Base-by-base conservation (phyloP, 2,329 filamentous ascomycete species). In the Penicillium brasilianum region DNA sequence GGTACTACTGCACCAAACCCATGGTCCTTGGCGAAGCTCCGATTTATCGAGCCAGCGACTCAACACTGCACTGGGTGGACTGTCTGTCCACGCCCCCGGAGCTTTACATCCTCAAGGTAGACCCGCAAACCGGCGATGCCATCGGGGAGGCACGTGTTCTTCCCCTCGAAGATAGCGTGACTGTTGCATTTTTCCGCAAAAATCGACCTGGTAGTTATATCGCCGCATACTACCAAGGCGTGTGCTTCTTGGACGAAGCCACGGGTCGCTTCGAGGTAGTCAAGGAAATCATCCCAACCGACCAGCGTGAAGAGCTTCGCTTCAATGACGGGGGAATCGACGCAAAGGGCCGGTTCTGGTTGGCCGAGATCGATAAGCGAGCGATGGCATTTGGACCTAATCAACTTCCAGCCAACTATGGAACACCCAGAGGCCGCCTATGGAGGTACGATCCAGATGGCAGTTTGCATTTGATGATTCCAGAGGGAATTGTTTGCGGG, bases 321-420 rank as follows among this genome's bases (percentile, higher is more conserved):
- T 75, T 76, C 58, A 77, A 77, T 64, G 75, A 77, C 60, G 75
- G 74, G 28, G 72, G 73, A 1, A 65, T 74, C 32, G 73, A 75
- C 55, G 72, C 72, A 1, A 72, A 71, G 25, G 73, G 73, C 1
- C 62, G 73, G 1, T 75, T 75, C 43, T 75, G 73, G 72, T 55
- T 76, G 18, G 76, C 74, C 1, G 75, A 78, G 65, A 77, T 77
- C 58, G 76, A 77, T 59, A 70, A 69, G 37, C 62, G 66, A 58
- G 76, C 75, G 4, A 72, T 74, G 66, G 64, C 69, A 7, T 77
- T 69, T 58, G 72, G 74, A 3, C 65, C 71, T 0, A 73, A 73
- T 46, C 63, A 70, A 11, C 61, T 77, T 1, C 63, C 65, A 0
- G 51, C 20, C 9, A 55, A 46, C 25, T 68, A 66, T 57, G 58